A percentile compares a stretch with the other conserved stretches of the same genome.
These are phyloP conservation scores for Malus fusca DNA, from an alignment of 306 rosid genomes.

Conservation along the genomic window DNA sequence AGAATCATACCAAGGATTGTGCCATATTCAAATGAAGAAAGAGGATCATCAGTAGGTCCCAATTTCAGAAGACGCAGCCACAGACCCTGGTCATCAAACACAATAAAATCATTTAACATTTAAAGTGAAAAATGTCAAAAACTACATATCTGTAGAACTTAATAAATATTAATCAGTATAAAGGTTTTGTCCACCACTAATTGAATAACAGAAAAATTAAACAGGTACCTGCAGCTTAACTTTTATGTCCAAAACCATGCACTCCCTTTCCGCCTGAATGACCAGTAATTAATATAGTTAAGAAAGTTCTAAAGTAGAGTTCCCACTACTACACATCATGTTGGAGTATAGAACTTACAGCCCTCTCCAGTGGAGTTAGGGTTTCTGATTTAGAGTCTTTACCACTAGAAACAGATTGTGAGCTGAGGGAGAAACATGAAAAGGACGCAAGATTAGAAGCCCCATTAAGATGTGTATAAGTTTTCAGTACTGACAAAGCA, in stretches of 20 bases:
- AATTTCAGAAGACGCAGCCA: constrained; percentile 95
- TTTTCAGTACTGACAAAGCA: constrained; percentile 5
- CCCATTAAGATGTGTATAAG: constrained; percentile 11
- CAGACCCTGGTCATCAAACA: constrained; percentile 58
- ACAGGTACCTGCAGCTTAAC: constrained; percentile 89
- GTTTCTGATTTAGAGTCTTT: constrained; percentile 67
- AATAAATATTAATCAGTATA: not conserved
- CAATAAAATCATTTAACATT: not conserved
- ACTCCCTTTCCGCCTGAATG: constrained; percentile 92
- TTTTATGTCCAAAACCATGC: constrained; percentile 94
- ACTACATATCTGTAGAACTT: not conserved
- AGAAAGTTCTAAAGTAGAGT: constrained; percentile 11
- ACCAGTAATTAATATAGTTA: constrained; percentile 14
- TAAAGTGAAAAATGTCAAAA: not conserved
- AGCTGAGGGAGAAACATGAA: constrained; percentile 27
- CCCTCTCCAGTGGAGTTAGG: constrained; percentile 89
- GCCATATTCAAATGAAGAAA: constrained; percentile 97
- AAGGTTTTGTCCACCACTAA: not conserved
- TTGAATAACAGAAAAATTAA: not conserved
- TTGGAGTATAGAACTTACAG: constrained; percentile 50
- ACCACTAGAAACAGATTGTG: constrained; percentile 45
- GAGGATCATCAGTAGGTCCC: constrained; percentile 97
- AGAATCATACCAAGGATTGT: constrained; percentile 76
- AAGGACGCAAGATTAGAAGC: constrained; percentile 14
- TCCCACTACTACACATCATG: constrained; percentile 2